phyloP scores from a whole-genome alignment of 2,329 filamentous ascomycete genomes.

The Epicoccum nigrum region DNA sequence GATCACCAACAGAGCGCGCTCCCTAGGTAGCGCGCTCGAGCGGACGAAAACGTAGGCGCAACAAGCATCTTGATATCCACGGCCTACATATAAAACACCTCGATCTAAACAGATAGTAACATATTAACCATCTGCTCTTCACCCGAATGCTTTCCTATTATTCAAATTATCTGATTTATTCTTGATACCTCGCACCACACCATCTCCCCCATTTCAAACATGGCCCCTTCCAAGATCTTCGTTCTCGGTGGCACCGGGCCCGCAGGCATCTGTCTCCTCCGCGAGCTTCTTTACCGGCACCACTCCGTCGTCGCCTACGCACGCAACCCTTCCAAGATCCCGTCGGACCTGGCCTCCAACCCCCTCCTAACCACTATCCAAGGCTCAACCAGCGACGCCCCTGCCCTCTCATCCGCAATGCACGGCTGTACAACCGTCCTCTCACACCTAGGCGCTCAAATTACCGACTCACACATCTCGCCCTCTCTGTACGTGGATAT shows the following conservation, averaged over 20 bases:
- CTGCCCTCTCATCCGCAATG: neutral
- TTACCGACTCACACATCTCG: neutral
- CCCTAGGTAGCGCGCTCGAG: too few relatives aligned
- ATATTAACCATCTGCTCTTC: too few relatives aligned
- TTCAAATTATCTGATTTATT: too few relatives aligned
- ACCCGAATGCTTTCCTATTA: too few relatives aligned
- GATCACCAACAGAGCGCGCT: too few relatives aligned
- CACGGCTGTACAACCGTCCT: neutral
- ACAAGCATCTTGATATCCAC: too few relatives aligned
- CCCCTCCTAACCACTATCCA: neutral
- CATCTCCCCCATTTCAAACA: too few relatives aligned
- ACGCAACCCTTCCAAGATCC: conserved; percentile 8
- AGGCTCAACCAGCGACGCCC: neutral
- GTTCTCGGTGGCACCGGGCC: conserved; percentile 11
- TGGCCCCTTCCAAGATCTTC: neutral
- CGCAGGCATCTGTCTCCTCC: conserved; percentile 4
- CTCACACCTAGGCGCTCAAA: conserved; percentile 1
- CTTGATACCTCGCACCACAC: too few relatives aligned
- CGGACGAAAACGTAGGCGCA: too few relatives aligned
- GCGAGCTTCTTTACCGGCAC: conserved; percentile 5
- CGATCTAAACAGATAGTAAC: too few relatives aligned
- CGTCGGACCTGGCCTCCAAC: neutral
- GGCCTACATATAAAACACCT: too few relatives aligned
- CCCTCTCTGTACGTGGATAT: conserved; percentile 1
- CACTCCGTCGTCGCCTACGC: conserved; percentile 4